phyloP scores from a whole-genome alignment of 2,329 filamentous ascomycete species.

The Aspergillus japonicus region DNA sequence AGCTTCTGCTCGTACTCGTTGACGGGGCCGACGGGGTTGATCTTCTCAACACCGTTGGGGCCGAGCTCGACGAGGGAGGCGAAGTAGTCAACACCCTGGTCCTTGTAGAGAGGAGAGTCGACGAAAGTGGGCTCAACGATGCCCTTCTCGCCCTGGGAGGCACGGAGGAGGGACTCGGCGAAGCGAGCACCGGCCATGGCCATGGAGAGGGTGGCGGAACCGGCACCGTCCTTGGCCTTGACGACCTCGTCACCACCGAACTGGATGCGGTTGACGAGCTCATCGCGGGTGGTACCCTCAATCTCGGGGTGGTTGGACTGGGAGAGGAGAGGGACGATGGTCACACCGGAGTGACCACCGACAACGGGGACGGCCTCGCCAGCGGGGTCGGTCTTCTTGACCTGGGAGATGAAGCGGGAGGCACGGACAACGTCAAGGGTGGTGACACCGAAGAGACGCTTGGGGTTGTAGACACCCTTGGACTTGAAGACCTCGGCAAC shows the following conservation, averaged over 20 bases:
- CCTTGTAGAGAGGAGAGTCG: slow-evolving; percentile 96
- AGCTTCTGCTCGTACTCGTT: slow-evolving; percentile 86
- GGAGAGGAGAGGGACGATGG: slow-evolving; percentile 96
- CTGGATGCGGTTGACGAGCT: slow-evolving; percentile 90
- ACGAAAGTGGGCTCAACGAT: slow-evolving; percentile 96
- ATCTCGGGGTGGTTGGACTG: slow-evolving; percentile 88
- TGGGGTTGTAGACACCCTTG: slow-evolving; percentile 95
- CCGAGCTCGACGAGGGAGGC: slow-evolving; percentile 92
- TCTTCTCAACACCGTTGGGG: slow-evolving; percentile 93
- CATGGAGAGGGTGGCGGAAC: slow-evolving; percentile 97
- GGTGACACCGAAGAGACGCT: slow-evolving; percentile 98
- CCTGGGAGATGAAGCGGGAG: slow-evolving; percentile 93
- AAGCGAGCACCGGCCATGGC: slow-evolving; percentile 85
- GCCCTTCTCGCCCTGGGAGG: slow-evolving; percentile 88
- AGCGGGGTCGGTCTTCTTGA: slow-evolving; percentile 86
- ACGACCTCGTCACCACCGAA: slow-evolving; percentile 99
- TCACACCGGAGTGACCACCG: slow-evolving; percentile 95
- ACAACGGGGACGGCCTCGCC: slow-evolving; percentile 94
- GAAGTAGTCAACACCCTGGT: slow-evolving; percentile 97
- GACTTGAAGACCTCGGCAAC: slow-evolving; percentile 95
- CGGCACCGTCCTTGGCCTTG: slow-evolving; percentile 97
- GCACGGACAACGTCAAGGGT: slow-evolving; percentile 98
- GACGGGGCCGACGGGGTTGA: slow-evolving; percentile 80
- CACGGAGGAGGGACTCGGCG: slow-evolving; percentile 91
- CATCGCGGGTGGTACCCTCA: slow-evolving; percentile 68